phyloP scores from a whole-genome alignment of 768 basidiomycete genomes.

The Tulasnella sp. region DNA sequence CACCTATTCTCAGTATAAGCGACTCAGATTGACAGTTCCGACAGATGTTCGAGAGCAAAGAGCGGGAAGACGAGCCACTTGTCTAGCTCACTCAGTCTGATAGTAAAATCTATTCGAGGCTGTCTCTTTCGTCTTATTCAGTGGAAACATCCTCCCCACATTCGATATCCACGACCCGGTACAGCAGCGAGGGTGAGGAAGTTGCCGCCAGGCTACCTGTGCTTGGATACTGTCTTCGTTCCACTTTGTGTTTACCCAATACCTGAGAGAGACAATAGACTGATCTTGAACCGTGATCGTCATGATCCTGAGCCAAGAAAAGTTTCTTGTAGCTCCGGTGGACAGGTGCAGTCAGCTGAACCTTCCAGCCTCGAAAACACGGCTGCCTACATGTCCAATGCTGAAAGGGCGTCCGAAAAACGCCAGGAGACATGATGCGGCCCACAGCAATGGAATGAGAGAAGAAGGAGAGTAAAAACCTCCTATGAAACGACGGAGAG shows the following conservation, averaged over 20 bases:
- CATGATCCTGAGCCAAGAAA: conserved; percentile 27
- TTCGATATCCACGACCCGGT: too few species aligned
- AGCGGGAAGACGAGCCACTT: too few species aligned
- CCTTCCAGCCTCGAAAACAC: background rate
- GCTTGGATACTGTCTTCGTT: background rate
- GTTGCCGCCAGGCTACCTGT: background rate
- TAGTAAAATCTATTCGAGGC: too few species aligned
- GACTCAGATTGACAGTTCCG: too few species aligned
- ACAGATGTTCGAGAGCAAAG: too few species aligned
- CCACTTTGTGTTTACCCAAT: background rate
- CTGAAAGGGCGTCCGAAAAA: background rate
- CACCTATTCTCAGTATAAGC: too few species aligned
- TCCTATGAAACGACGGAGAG: conserved; percentile 10
- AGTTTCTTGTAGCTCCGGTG: conserved; percentile 24
- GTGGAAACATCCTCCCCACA: too few species aligned
- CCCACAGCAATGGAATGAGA: background rate
- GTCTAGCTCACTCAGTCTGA: too few species aligned
- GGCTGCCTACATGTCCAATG: conserved; percentile 39
- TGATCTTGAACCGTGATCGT: conserved; percentile 56
- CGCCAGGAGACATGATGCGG: background rate
- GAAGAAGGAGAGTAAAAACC: background rate
- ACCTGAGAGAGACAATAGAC: conserved; percentile 67
- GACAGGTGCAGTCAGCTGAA: conserved; percentile 44
- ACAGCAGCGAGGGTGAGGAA: background rate
- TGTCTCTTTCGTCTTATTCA: too few species aligned